Evolutionary conservation across 805 yeast genomes (phyloP), one percentile per base, ranked within the genome.

Genomic region (Yarrowia phangngaensis): DNA sequence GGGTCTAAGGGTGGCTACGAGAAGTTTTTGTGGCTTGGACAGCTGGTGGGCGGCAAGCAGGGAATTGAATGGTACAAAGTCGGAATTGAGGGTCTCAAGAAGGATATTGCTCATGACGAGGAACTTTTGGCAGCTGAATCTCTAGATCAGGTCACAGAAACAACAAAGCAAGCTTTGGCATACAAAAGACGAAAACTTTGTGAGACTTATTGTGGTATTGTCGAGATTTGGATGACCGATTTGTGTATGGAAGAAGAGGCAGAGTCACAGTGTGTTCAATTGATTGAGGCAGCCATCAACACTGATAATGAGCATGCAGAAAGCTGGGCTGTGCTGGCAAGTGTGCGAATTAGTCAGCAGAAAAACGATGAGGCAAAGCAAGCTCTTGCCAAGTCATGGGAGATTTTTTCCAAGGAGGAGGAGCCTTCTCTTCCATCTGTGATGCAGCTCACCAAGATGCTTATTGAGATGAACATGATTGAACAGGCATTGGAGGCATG

Each of bases 201-300:
- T 54, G 84, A 80, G 60, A 95, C 90, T 0, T 69, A 86, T 20
- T 80, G 90, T 56, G 81, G 95, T 6, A 75, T 82, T 69, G 84
- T 92, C 59, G 98, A 90, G 54, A 60, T 61, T 40, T 89, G 95
- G 95, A 86, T 88, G 97, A 90, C 97, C 1, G 97, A 90, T 69
- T 70, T 89, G 55, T 89, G 97, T 69, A 87, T 89, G 95, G 95
- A 86, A 59, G 79, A 79, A 3, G 80, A 82, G 56, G 97, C 97
- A 2, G 97, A 92, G 65, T 16, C 63, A 7, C 74, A 78, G 63
- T 92, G 97, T 67, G 84, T 88, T 57, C 71, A 71, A 50, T 70
- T 85, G 55, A 81, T 89, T 49, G 65, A 74, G 8, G 76, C 75
- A 56, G 79, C 94, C 1, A 65, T 86, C 59, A 66, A 75, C 46